phyloP scores from a whole-genome alignment of 169 alveolate genomes.

The Eimeria zaria region DNA sequence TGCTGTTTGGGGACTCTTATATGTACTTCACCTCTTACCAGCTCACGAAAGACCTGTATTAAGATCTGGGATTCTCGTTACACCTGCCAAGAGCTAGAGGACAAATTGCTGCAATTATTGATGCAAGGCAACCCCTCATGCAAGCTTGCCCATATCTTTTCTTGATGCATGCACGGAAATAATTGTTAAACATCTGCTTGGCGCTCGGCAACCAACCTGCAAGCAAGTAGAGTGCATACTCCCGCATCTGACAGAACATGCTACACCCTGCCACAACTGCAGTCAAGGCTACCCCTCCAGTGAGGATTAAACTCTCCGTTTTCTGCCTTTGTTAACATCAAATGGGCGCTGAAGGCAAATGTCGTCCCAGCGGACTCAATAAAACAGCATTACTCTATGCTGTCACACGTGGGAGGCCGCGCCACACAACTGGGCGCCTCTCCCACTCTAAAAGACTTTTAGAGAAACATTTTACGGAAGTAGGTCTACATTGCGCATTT shows the following conservation, averaged over 20 bases:
- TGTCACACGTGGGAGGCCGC: neutral
- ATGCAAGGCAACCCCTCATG: too few species aligned
- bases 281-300: neutral
- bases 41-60: too few species aligned
- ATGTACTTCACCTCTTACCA: too few species aligned
- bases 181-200: too few species aligned
- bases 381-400: neutral
- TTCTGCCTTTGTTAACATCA: neutral
- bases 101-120: neutral
- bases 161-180: too few species aligned
- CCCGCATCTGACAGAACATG: neutral
- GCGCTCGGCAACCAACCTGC: neutral
- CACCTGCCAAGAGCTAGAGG: too few species aligned
- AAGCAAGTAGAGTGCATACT: neutral
- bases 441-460: neutral
- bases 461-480: neutral
- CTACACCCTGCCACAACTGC: neutral
- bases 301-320: neutral
- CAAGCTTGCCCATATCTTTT: too few species aligned
- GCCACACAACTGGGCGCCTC: neutral
- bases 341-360: neutral
- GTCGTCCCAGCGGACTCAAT: neutral
- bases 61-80: too few species aligned
- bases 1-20: too few species aligned
- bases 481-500: neutral